Conservation (phyloP, 306 rosid genomes). For the Trifolium fragiferum region DNA sequence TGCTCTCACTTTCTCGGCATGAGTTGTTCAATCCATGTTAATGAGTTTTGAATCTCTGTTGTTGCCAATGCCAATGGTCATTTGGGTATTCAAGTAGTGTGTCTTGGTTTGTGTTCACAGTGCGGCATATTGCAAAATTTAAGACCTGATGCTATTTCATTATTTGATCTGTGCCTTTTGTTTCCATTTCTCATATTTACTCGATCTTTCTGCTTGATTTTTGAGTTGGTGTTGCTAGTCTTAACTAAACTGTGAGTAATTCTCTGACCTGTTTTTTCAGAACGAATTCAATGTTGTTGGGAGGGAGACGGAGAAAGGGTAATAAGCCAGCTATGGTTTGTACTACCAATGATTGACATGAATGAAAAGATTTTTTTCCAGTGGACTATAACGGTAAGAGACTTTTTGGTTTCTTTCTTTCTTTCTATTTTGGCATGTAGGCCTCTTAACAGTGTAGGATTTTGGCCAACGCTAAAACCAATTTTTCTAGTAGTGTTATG, state of each 20-base stretch:
- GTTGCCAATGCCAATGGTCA: neutral
- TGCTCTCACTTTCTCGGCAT: neutral
- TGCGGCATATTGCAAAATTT: neutral
- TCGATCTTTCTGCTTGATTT: neutral
- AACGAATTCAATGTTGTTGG: slow-evolving; percentile 44
- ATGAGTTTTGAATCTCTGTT: neutral
- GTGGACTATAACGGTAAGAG: slow-evolving; percentile 71
- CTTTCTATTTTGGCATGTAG: slow-evolving; percentile 1
- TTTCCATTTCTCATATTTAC: neutral
- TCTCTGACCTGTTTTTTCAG: slow-evolving; percentile 42
- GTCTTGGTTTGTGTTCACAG: neutral
- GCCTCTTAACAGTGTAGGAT: neutral
- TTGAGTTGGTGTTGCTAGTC: neutral
- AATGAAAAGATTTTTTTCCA: slow-evolving; percentile 90
- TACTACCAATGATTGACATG: slow-evolving; percentile 78
- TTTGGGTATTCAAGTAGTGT: neutral
- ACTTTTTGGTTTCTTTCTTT: slow-evolving; percentile 27
- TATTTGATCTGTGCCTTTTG: neutral
- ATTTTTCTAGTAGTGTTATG: neutral
- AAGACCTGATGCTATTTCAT: neutral
- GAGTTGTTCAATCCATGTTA: neutral
- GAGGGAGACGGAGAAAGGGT: slow-evolving; percentile 67
- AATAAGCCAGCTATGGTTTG: slow-evolving; percentile 95
- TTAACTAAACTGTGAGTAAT: neutral
- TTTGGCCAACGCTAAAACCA: neutral